These are phyloP conservation scores for Nicotiana undulata DNA, from an alignment of 257 asterid species.

Conservation along the genomic window DNA sequence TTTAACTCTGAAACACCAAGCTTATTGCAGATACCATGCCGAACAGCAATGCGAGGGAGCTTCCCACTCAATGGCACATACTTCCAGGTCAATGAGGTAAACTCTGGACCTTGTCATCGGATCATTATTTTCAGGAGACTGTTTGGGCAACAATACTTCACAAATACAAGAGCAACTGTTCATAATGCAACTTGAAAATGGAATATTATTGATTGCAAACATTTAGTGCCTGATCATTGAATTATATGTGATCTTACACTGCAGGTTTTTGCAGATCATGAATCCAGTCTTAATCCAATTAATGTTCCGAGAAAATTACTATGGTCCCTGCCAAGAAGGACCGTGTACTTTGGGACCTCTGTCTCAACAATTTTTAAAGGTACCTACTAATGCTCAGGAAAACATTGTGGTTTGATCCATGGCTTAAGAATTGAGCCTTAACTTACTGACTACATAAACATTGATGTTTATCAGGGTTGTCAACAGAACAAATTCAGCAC, in stretches of 20 bases:
- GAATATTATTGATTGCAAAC: not conserved
- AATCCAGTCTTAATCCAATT: slow-evolving; percentile 69
- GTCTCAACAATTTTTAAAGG: slow-evolving; percentile 83
- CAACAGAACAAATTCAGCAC: slow-evolving; percentile 59
- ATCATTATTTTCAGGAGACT: not conserved
- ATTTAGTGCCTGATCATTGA: not conserved
- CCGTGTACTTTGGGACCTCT: slow-evolving; percentile 88
- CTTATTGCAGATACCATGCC: slow-evolving; percentile 71
- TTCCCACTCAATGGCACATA: slow-evolving; percentile 97
- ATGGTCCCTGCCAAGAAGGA: slow-evolving; percentile 76
- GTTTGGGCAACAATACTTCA: not conserved
- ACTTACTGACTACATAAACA: slow-evolving; percentile 15
- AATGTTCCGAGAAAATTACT: slow-evolving; percentile 61
- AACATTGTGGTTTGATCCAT: not conserved
- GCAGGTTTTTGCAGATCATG: slow-evolving; percentile 90
- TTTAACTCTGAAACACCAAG: slow-evolving; percentile 11
- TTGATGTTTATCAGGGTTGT: slow-evolving; percentile 51
- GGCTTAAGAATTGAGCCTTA: slow-evolving; percentile 13
- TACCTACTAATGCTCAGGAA: slow-evolving; percentile 10
- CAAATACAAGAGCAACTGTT: not conserved
- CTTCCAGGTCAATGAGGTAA: slow-evolving; percentile 96
- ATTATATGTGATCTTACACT: slow-evolving; percentile 1
- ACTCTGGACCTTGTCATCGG: slow-evolving; percentile 4
- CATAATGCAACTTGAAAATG: not conserved
- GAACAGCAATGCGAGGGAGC: slow-evolving; percentile 96